Conservation (phyloP, 352 stramenopile genomes). For the Halophytophthora batemanensis region DNA sequence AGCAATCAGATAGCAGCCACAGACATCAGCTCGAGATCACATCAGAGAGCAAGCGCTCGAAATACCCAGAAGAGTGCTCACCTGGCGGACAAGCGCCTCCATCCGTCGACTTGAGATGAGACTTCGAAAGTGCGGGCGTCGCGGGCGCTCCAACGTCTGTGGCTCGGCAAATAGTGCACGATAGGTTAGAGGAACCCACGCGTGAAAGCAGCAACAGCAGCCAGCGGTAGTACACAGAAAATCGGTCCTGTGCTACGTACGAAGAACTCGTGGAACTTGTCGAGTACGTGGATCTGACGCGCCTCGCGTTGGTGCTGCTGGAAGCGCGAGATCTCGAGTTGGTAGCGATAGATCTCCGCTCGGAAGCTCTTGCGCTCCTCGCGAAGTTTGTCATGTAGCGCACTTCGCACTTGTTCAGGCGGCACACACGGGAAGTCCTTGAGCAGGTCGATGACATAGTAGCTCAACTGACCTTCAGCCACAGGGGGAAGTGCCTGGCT, state of each 20-base stretch:
- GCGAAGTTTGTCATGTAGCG: constrained; percentile 49
- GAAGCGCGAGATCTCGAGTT: constrained; percentile 52
- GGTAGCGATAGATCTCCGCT: constrained; percentile 61
- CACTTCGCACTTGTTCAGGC: constrained; percentile 32
- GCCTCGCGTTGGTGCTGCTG: constrained; percentile 50
- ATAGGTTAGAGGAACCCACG: not conserved
- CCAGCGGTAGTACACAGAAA: not conserved
- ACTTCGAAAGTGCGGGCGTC: constrained; percentile 54
- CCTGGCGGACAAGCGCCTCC: constrained; percentile 51
- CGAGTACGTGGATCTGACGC: constrained; percentile 47
- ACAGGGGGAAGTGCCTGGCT: constrained; percentile 12
- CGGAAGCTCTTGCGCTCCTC: constrained; percentile 61
- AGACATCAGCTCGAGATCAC: not conserved
- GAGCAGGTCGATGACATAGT: constrained; percentile 68
- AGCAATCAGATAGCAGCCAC: not conserved
- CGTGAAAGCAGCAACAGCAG: not conserved
- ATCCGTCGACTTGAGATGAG: constrained; percentile 61
- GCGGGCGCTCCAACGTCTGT: constrained; percentile 42
- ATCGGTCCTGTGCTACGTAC: constrained; percentile 23
- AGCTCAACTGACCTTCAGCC: constrained; percentile 43
- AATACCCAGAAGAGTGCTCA: constrained; percentile 3
- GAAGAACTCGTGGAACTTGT: constrained; percentile 72
- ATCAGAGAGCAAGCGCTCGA: not conserved
- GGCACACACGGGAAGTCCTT: constrained; percentile 54
- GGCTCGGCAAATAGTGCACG: not conserved